phyloP scores from a whole-genome alignment of 2,329 filamentous ascomycete species.

The Epicoccum nigrum region DNA sequence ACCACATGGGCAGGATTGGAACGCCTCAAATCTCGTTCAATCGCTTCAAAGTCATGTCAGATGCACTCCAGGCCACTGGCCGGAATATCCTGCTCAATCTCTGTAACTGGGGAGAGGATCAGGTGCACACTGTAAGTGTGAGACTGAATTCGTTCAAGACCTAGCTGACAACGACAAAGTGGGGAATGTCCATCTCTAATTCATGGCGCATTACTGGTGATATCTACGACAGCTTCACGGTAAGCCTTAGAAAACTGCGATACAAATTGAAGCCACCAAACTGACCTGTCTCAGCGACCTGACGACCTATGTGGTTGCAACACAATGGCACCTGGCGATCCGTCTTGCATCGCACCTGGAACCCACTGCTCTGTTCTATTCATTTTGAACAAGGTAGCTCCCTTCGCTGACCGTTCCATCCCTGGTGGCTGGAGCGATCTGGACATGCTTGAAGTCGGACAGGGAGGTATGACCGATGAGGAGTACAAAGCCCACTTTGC shows the following conservation, averaged over 20 bases:
- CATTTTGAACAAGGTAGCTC: conserved; percentile 39
- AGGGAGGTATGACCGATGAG: conserved; percentile 37
- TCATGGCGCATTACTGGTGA: conserved; percentile 45
- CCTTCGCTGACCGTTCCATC: conserved; percentile 35
- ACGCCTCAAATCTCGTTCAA: conserved; percentile 35
- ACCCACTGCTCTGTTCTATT: conserved; percentile 38
- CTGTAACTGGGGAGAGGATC: conserved; percentile 47
- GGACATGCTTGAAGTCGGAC: conserved; percentile 40
- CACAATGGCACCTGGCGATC: conserved; percentile 30
- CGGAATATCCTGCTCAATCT: conserved; percentile 36
- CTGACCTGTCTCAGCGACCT: conserved; percentile 21
- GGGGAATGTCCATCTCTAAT: conserved; percentile 44
- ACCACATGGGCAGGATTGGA: conserved; percentile 36
- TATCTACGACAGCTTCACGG: conserved; percentile 39
- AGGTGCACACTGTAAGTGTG: conserved; percentile 32
- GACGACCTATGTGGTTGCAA: conserved; percentile 38
- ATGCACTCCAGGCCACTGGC: conserved; percentile 32
- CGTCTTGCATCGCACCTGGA: conserved; percentile 34
- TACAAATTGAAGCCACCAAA: not conserved
- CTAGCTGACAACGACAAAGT: conserved; percentile 21
- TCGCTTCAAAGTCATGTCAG: conserved; percentile 36
- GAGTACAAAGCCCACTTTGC: conserved; percentile 50
- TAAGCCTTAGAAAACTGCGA: not conserved
- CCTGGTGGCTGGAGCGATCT: conserved; percentile 40
- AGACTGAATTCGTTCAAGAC: not conserved